A percentile compares a stretch with the other conserved stretches of the same genome.
Conservation (phyloP, 495 filamentous ascomycete genomes). For the Chaetomidium leptoderma region DNA sequence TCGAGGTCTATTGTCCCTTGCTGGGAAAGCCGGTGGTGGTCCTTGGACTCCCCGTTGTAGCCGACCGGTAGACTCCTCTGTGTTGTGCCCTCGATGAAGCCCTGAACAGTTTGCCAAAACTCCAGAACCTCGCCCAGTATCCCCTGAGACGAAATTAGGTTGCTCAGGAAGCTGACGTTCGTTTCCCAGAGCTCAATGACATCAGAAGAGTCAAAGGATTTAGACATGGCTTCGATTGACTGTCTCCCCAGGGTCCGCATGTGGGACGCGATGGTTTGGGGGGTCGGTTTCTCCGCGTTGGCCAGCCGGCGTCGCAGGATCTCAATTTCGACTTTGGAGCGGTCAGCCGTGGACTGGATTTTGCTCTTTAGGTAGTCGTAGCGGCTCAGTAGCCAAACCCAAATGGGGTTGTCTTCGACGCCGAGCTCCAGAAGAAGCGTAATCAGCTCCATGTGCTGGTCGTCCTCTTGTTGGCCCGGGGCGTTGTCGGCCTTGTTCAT, state of each 20-base stretch:
- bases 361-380: constrained; percentile 84
- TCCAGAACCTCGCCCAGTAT: constrained; percentile 84
- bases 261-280: constrained; percentile 64
- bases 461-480: constrained; percentile 49
- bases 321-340: constrained; percentile 85
- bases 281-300: constrained; percentile 62
- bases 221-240: constrained; percentile 49
- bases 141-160: constrained; percentile 68
- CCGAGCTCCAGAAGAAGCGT: constrained; percentile 82
- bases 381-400: constrained; percentile 85
- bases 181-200: constrained; percentile 89
- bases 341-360: constrained; percentile 71
- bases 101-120: constrained; percentile 89
- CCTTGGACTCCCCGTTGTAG: constrained; percentile 75
- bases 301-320: constrained; percentile 77
- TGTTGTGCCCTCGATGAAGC: constrained; percentile 81
- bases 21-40: constrained; percentile 76
- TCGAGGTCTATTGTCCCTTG: constrained; percentile 68
- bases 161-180: constrained; percentile 64
- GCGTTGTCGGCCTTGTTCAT: constrained; percentile 43
- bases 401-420: constrained; percentile 92
- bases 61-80: constrained; percentile 78
- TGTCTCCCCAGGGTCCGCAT: constrained; percentile 66
- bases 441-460: constrained; percentile 88
- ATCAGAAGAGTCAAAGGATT: constrained; percentile 64